Percentiles rank a stretch among this genome's conserved stretches.
Evolutionary conservation across 768 basidiomycete genomes (phyloP).

Genomic region (Boletus bicolor): DNA sequence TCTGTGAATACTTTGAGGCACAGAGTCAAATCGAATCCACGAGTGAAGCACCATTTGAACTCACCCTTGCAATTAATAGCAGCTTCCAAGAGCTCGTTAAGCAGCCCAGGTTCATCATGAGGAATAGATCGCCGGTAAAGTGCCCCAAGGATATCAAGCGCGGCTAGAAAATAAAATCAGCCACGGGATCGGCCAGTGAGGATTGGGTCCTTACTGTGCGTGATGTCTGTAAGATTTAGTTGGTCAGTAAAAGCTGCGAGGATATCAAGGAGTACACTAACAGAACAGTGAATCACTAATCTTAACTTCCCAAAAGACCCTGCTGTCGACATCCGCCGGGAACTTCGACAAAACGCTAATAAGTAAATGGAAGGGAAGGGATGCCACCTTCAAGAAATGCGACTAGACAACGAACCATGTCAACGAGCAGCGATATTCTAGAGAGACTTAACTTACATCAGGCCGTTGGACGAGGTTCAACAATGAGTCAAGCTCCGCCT

Average conservation of each 20-base stretch:
- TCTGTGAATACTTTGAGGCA: conserved; percentile 53
- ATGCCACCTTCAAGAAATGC: conserved; percentile 84
- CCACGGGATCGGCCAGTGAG: neutral
- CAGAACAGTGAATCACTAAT: conserved; percentile 68
- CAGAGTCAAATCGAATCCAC: neutral
- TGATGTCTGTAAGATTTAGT: conserved; percentile 30
- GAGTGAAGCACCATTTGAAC: conserved; percentile 37
- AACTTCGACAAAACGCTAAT: conserved; percentile 75
- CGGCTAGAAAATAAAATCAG: conserved; percentile 38
- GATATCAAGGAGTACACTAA: conserved; percentile 32
- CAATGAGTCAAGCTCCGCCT: conserved; percentile 63
- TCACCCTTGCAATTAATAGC: conserved; percentile 59
- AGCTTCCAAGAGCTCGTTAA: conserved; percentile 42
- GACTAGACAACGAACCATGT: conserved; percentile 43
- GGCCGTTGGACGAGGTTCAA: conserved; percentile 71
- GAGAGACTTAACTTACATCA: conserved; percentile 50
- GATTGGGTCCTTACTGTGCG: conserved; percentile 27
- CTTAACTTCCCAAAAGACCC: conserved; percentile 66
- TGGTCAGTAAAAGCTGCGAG: conserved; percentile 4
- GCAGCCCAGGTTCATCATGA: conserved; percentile 39
- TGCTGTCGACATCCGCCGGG: conserved; percentile 70
- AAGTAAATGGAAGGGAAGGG: conserved; percentile 77
- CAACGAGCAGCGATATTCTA: conserved; percentile 5
- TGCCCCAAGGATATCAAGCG: conserved; percentile 56
- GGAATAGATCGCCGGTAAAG: conserved; percentile 39